Base-by-base conservation (phyloP, 345 rosid species). In the Heritiera fomes region DNA sequence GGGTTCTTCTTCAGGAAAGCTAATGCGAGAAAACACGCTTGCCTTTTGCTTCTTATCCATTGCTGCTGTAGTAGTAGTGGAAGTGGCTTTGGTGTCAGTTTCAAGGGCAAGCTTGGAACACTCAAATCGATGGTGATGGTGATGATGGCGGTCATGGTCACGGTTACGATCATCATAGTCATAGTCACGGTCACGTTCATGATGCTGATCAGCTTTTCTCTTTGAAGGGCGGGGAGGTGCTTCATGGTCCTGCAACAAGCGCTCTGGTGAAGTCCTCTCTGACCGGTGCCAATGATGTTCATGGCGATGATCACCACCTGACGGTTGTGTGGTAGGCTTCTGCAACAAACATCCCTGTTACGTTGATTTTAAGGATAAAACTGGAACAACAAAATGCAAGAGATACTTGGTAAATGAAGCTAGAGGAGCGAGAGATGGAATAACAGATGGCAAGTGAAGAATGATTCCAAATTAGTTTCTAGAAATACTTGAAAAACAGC, bases 21-120 rank as follows among this genome's bases (percentile, higher is more conserved):
- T 90, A 58, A 95, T 93, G 79, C 97, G 93, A 62, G 97, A 93
- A 89, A 95, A 93, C n/a, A 95, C 99, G 10, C 97, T 95, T 0
- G 86, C 78, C 80, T 95, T 95, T 0, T 78, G 82, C 80, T 87
- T 88, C 32, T 86, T 82, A 0, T 86, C 92, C 3, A 78, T 75
- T 1, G 88, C 83, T 1, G 86, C 85, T 0, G 82, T 34, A 0
- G 86, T 63, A 0, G 84, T 78, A 2, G 83, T 83, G 3, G 85
- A 76, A 4, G 82, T 20, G 45, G 84, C 77, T 30, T 83, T 82
- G 11, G 85, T 41, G 2, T 79, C 30, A 34, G 82, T 55, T 61
- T 83, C 77, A 59, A 67, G n/a, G 43, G 49, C 28, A 5, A 79
- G 78, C 70, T 86, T 90, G 1, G 84, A 81, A n/a, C 87, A 80